A percentile compares a stretch with the other conserved stretches of the same genome.
phyloP scores from a whole-genome alignment of 2,329 filamentous ascomycete species.

The Verticillium nonalfalfae region DNA sequence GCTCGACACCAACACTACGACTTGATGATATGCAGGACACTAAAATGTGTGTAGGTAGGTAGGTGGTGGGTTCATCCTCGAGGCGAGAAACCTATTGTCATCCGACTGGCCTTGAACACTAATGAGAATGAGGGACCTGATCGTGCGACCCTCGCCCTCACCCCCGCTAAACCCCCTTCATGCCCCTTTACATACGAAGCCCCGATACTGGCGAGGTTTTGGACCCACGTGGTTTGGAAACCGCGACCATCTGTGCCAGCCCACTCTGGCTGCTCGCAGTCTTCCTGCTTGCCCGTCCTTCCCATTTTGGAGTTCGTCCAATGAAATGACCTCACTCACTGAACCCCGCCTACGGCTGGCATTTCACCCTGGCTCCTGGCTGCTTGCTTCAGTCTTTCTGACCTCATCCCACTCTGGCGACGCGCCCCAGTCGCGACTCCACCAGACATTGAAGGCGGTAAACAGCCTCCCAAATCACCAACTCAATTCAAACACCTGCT shows the following conservation, averaged over 20 bases:
- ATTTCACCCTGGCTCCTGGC: background rate
- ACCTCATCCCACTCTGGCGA: background rate
- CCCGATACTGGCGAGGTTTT: background rate
- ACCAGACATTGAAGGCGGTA: background rate
- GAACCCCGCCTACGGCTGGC: background rate
- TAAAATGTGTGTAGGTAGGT: too few relatives aligned
- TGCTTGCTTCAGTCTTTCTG: background rate
- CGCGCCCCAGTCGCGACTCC: background rate
- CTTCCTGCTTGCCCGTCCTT: background rate
- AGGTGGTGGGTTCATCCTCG: too few relatives aligned
- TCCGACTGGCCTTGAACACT: background rate
- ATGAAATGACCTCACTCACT: background rate
- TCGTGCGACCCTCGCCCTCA: background rate
- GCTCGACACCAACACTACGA: too few relatives aligned
- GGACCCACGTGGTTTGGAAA: background rate
- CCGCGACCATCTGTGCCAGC: background rate
- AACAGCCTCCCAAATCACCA: background rate
- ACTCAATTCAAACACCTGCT: background rate
- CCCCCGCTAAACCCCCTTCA: background rate
- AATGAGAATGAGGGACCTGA: background rate
- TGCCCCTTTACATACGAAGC: background rate
- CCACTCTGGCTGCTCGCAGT: background rate
- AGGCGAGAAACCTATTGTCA: background rate
- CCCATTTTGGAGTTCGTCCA: background rate
- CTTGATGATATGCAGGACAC: too few relatives aligned